phyloP scores from a whole-genome alignment of 2,329 filamentous ascomycete species.

The Neurospora crassa region DNA sequence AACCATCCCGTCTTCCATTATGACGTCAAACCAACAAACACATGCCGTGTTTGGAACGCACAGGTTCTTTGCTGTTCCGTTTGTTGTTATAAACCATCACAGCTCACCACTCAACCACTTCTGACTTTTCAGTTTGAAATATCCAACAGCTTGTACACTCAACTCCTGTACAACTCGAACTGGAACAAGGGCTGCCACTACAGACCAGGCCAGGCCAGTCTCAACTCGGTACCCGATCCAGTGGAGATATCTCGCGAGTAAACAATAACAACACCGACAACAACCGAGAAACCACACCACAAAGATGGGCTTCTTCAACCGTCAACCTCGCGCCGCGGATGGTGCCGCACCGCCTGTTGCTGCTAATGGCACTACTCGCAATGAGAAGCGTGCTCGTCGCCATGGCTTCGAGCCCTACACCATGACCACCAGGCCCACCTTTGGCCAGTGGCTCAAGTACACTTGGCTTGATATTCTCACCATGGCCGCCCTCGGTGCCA shows the following conservation, averaged over 20 bases:
- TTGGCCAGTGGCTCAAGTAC: conserved; percentile 61
- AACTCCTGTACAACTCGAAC: not conserved
- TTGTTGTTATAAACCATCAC: not conserved
- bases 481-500: conserved; percentile 54
- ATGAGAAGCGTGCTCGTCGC: not conserved
- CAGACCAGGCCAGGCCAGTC: not conserved
- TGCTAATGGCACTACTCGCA: not conserved
- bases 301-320: conserved; percentile 20
- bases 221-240: not conserved
- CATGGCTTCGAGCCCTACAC: conserved; percentile 14
- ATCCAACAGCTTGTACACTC: not conserved
- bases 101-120: not conserved
- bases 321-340: conserved; percentile 11
- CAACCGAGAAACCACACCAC: not conserved
- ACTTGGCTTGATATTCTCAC: conserved; percentile 60
- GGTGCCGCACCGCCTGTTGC: conserved; percentile 4
- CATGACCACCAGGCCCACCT: conserved; percentile 37
- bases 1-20: not conserved
- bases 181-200: not conserved
- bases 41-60: not conserved
- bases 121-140: not conserved
- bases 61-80: not conserved
- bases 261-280: not conserved
- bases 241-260: not conserved
- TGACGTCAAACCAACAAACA: not conserved